These are phyloP conservation scores for Diaporthe vexans DNA, from an alignment of 2,329 filamentous ascomycete species.

Conservation along the genomic window DNA sequence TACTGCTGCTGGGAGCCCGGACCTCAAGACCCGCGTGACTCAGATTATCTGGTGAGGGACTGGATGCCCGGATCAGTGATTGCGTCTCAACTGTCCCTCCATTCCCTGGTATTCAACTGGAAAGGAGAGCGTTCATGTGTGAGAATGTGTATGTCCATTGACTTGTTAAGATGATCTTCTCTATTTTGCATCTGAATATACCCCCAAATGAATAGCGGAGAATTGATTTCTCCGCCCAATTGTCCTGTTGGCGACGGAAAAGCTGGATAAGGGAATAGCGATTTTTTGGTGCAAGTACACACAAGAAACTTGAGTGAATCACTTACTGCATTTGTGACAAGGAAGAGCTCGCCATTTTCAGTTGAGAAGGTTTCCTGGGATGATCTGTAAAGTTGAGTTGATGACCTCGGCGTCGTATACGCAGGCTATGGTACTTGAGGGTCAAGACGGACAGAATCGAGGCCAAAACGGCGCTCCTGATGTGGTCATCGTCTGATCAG, in stretches of 20 bases:
- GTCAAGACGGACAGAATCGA: background rate
- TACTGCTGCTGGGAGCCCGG: slow-evolving; percentile 60
- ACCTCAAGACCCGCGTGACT: slow-evolving; percentile 62
- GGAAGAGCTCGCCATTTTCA: background rate
- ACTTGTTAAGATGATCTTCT: background rate
- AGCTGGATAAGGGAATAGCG: background rate
- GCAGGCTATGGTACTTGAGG: background rate
- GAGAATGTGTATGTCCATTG: background rate
- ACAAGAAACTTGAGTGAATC: background rate
- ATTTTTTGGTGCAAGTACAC: background rate
- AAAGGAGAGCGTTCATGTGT: background rate
- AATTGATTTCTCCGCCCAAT: background rate
- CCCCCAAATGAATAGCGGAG: slow-evolving; percentile 15
- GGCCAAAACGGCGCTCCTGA: background rate
- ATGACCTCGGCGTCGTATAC: background rate
- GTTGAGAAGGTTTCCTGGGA: background rate
- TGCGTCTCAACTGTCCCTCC: background rate
- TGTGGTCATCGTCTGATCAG: background rate
- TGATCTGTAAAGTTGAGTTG: background rate
- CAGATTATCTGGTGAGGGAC: slow-evolving; percentile 61
- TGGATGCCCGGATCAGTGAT: slow-evolving; percentile 17
- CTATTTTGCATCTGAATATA: slow-evolving; percentile 22
- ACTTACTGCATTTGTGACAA: background rate
- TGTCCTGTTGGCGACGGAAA: slow-evolving; percentile 27
- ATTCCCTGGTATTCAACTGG: too few species aligned